Conservation (phyloP, 2,329 filamentous ascomycete species). For the Trichoderma harzianum region DNA sequence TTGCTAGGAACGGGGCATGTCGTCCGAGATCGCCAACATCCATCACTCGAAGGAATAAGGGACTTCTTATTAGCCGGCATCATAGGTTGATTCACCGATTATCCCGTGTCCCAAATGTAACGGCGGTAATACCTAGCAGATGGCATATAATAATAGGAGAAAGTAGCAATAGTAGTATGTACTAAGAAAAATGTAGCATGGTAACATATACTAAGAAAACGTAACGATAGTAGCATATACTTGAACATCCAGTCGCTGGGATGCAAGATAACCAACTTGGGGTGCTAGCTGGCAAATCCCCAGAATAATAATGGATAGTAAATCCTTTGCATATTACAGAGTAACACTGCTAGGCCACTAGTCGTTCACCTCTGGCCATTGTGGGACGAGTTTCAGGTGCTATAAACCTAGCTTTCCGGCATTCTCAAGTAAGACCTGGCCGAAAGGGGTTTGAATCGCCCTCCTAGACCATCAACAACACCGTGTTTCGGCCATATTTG, state of each 20-base stretch:
- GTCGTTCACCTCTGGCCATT: slow-evolving; percentile 5
- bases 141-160: background rate
- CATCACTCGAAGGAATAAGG: background rate
- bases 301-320: background rate
- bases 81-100: background rate
- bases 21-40: background rate
- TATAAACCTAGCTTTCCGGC: background rate
- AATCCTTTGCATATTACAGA: background rate
- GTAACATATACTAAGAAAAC: background rate
- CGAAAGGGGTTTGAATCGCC: background rate
- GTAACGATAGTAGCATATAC: background rate
- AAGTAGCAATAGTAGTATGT: background rate
- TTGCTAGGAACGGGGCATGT: background rate
- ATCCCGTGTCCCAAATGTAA: background rate
- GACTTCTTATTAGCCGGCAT: background rate
- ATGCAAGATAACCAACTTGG: background rate
- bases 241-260: background rate
- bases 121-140: background rate
- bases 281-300: too few relatives aligned
- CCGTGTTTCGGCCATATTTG: background rate
- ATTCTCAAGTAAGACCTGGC: background rate
- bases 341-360: background rate
- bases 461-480: background rate
- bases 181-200: background rate
- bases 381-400: slow-evolving; percentile 15